Conservation (phyloP, 495 filamentous ascomycete species). For the Diplogelasinospora grovesii region DNA sequence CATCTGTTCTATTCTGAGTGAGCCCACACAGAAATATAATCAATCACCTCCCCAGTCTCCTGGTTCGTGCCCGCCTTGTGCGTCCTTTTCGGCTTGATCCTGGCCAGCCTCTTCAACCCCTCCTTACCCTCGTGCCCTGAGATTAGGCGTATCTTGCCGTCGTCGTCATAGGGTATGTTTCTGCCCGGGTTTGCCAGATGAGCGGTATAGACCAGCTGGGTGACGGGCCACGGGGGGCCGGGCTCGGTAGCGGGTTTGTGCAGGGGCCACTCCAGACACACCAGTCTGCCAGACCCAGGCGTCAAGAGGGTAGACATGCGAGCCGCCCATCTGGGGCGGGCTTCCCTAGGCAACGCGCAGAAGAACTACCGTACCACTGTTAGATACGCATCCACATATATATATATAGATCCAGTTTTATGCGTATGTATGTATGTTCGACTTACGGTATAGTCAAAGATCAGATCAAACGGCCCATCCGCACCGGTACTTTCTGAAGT, state of each 20-base stretch:
- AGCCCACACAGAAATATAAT: constrained; percentile 52
- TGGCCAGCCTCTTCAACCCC: constrained; percentile 52
- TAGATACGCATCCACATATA: background rate
- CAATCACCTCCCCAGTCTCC: constrained; percentile 51
- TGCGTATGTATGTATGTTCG: too few relatives aligned
- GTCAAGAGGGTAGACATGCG: constrained; percentile 59
- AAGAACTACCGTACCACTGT: too few relatives aligned
- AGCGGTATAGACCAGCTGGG: constrained; percentile 56
- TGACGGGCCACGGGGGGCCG: constrained; percentile 65
- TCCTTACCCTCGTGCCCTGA: too few relatives aligned
- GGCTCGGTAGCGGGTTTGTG: constrained; percentile 53
- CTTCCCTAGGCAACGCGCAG: constrained; percentile 59
- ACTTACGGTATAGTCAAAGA: constrained; percentile 79
- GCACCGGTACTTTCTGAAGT: background rate
- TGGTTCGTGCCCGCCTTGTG: constrained; percentile 47
- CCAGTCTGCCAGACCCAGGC: constrained; percentile 53
- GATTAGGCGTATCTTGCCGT: too few relatives aligned
- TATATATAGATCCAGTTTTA: background rate
- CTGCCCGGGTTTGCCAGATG: constrained; percentile 61
- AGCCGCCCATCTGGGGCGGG: constrained; percentile 64
- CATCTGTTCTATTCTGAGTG: constrained; percentile 3
- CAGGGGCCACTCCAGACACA: constrained; percentile 79
- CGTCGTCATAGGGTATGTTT: constrained; percentile 53
- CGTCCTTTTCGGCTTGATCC: constrained; percentile 62
- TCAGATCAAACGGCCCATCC: constrained; percentile 59